A percentile compares a stretch with the other conserved stretches of the same genome.
Conservation (phyloP, 2,329 filamentous ascomycete species). For the Fulvia fulva region DNA sequence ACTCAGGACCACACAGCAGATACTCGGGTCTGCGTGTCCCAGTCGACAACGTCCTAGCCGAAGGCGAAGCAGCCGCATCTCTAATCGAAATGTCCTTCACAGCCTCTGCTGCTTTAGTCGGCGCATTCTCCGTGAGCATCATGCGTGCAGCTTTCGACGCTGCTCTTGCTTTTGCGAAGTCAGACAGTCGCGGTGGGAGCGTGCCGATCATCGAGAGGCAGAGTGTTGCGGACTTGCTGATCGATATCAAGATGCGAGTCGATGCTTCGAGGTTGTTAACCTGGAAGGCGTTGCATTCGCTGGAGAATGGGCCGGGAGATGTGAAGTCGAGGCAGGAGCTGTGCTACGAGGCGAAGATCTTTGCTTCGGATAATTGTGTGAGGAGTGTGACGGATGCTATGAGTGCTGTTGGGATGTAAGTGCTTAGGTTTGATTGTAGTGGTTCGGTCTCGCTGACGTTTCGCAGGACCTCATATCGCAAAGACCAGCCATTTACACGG, state of each 20-base stretch:
- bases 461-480: slow-evolving; percentile 38
- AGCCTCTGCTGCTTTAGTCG: slow-evolving; percentile 47
- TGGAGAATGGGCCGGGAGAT: slow-evolving; percentile 42
- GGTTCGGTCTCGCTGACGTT: slow-evolving; percentile 18
- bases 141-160: slow-evolving; percentile 53
- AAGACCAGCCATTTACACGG: slow-evolving; percentile 41
- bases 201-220: slow-evolving; percentile 48
- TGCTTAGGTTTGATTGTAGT: background rate
- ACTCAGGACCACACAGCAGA: slow-evolving; percentile 63
- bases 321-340: slow-evolving; percentile 43
- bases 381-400: slow-evolving; percentile 50
- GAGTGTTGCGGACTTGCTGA: slow-evolving; percentile 50
- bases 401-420: slow-evolving; percentile 49
- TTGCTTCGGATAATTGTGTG: slow-evolving; percentile 48
- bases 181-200: slow-evolving; percentile 44
- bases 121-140: slow-evolving; percentile 52
- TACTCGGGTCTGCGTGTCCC: slow-evolving; percentile 89
- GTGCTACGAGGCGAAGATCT: slow-evolving; percentile 51
- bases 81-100: slow-evolving; percentile 46
- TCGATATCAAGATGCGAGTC: slow-evolving; percentile 50
- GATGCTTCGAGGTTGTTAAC: slow-evolving; percentile 50
- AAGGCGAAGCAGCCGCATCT: slow-evolving; percentile 42
- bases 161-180: slow-evolving; percentile 49
- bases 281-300: slow-evolving; percentile 49
- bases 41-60: slow-evolving; percentile 61